phyloP scores from a whole-genome alignment of 2,329 filamentous ascomycete species.

The Epicoccum nigrum region DNA sequence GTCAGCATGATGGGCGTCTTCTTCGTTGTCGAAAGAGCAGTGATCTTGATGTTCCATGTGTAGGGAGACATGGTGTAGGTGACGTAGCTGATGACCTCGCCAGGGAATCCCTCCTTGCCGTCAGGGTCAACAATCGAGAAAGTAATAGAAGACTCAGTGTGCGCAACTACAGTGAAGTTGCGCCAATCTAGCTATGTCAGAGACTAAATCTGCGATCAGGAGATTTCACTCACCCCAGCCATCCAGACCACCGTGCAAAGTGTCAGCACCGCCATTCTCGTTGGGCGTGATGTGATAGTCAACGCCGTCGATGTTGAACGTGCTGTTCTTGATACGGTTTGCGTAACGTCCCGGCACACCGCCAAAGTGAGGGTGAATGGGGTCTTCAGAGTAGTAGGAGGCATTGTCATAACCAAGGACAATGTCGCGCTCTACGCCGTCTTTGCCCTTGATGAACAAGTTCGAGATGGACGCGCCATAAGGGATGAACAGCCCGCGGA shows the following conservation, averaged over 20 bases:
- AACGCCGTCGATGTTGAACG: constrained; percentile 69
- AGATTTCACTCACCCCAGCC: constrained; percentile 62
- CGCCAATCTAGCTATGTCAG: constrained; percentile 57
- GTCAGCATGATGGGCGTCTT: constrained; percentile 85
- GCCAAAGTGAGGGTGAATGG: constrained; percentile 72
- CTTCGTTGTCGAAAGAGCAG: constrained; percentile 72
- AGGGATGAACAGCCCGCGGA: constrained; percentile 72
- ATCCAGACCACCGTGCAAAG: constrained; percentile 71
- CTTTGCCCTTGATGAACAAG: constrained; percentile 71
- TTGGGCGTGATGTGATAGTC: constrained; percentile 67
- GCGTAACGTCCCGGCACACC: constrained; percentile 78
- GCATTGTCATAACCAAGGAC: constrained; percentile 79
- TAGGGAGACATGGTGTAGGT: constrained; percentile 72
- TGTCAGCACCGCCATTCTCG: constrained; percentile 61
- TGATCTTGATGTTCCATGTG: constrained; percentile 76
- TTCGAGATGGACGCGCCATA: constrained; percentile 78
- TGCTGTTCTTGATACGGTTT: constrained; percentile 80
- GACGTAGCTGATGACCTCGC: constrained; percentile 74
- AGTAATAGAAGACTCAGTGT: constrained; percentile 71
- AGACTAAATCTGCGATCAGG: neutral
- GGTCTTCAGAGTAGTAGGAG: constrained; percentile 69
- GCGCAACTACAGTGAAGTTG: constrained; percentile 76
- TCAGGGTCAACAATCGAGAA: constrained; percentile 76
- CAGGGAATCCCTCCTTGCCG: constrained; percentile 78
- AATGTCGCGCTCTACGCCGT: constrained; percentile 72